phyloP scores from a whole-genome alignment of 768 basidiomycete species.

The Trichaptum fuscoviolaceum region DNA sequence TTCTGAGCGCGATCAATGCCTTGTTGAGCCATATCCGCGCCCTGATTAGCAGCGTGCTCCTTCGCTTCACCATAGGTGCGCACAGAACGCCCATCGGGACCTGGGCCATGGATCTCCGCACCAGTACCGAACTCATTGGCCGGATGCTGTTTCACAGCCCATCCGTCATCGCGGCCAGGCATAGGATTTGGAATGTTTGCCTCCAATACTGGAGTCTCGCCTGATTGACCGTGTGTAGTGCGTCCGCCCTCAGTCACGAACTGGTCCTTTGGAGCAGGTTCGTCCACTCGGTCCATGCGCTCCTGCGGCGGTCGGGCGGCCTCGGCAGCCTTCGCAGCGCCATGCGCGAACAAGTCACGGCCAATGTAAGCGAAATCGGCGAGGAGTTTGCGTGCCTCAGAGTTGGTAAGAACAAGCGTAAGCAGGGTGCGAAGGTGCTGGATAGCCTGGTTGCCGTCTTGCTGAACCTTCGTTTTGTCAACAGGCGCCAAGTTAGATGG shows the following conservation, averaged over 20 bases:
- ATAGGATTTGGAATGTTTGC: constrained; percentile 25
- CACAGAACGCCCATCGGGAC: constrained; percentile 12
- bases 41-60: constrained; percentile 19
- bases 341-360: constrained; percentile 76
- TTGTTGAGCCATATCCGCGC: constrained; percentile 17
- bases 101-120: constrained; percentile 20
- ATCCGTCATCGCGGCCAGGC: constrained; percentile 36
- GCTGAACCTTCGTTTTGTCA: constrained; percentile 46
- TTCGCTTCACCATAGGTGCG: constrained; percentile 25
- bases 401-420: constrained; percentile 85
- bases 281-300: constrained; percentile 57
- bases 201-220: constrained; percentile 45
- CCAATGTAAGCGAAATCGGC: constrained; percentile 74
- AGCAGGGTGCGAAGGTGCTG: constrained; percentile 85
- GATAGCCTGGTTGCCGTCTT: constrained; percentile 66
- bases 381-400: constrained; percentile 85
- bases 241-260: constrained; percentile 48
- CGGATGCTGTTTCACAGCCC: constrained; percentile 42
- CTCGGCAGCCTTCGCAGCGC: constrained; percentile 65
- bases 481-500: constrained; percentile 39
- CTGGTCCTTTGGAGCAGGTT: constrained; percentile 61
- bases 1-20: constrained; percentile 8
- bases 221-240: constrained; percentile 29
- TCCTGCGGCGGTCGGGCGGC: constrained; percentile 62
- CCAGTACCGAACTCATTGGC: constrained; percentile 38